Evolutionary conservation across 495 filamentous ascomycete genomes (phyloP), one percentile per base, ranked within the genome.

Genomic region (Letharia columbiana): DNA sequence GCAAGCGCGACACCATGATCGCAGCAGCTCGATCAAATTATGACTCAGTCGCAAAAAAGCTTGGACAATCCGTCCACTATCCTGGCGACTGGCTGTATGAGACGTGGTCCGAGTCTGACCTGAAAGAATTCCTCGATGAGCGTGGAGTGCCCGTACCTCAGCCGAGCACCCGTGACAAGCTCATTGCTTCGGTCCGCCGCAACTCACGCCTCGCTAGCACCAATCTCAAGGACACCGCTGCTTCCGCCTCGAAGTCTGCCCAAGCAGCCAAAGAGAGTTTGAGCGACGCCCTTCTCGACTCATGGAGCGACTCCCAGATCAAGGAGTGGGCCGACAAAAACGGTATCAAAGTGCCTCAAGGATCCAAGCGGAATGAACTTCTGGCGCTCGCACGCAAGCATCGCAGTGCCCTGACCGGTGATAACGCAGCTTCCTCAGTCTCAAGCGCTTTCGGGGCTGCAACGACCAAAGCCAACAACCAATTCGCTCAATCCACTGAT

Each of bases 21-120:
- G 81, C 87, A 71, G 82, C 89, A 67, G 84, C 85, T 60, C 91
- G 94, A 64, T 79, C 86, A 66, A 93, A 88, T 73, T 97, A 96
- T 68, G 87, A 96, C 67, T 79, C 82, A 5, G 74, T 89, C 54
- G 92, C 94, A 17, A 85, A 91, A 73, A 97, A 96, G 77, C 80
- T 83, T 50, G 90, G 90, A 67, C 89, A 96, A 76, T 88, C 90
- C 2, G 78, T 84, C 47, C 73, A 83, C 13, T 98, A 98, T 70
- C 94, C 94, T 49, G 94, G 94, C n/a, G 87, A 96, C 76, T 98
- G 94, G 94, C 78, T 98, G 42, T 98, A 96, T 71, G 85, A 85
- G 66, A 80, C 88, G 45, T 98, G 94, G 94, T 84, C 87, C 56
- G 84, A 93, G 50, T 89, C 86, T 63, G 86, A 89, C 45, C 74